Base-by-base conservation (phyloP, 768 basidiomycete species). In the Russula sp. region DNA sequence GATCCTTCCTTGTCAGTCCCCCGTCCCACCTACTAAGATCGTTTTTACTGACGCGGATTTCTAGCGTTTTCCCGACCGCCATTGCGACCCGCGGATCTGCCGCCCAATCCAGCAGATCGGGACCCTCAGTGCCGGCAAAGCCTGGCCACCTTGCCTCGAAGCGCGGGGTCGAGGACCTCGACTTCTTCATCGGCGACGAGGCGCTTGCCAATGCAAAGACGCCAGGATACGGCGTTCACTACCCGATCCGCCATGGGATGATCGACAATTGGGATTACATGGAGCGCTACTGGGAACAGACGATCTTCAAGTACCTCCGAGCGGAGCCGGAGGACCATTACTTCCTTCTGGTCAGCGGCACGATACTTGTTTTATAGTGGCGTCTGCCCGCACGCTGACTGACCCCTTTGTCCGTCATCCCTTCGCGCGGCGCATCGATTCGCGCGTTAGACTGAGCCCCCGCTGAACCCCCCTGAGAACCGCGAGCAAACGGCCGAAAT, bases 211-310 rank as follows among this genome's bases (percentile, higher is more conserved):
- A 98, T 73, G 86, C 89, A 44, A 98, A 94, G 79, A 98, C 96
- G 0, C 89, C 89, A 0, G 89, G 89, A 2, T 99, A 98, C 76
- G 87, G 89, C 27, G 84, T 99, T 4, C 89, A 94, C 75, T 98
- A 98, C 75, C 97, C 97, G 14, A 98, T 98, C 71, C 84, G 91
- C 59, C 97, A 98, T 71, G 96, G 96, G 31, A 88, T 91, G 88
- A 96, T 97, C 71, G 95, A 97, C 66, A 97, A 97, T 70, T 95
- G 93, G 93, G 93, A 95, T 74, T 86, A 97, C 68, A 98, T 98
- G 95, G 96, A 98, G 74, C 82, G 95, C 34, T 98, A 94, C 77
- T 99, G 97, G 97, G 94, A 97, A 75, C 96, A 99, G 80, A 92
- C 89, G 68, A 98, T 98, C 82, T 99, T 98, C 86, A 98, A 99